A percentile compares a stretch with the other conserved stretches of the same genome.
These are phyloP conservation scores for Turritis glabra DNA, from an alignment of 345 rosid genomes.

Conservation along the genomic window DNA sequence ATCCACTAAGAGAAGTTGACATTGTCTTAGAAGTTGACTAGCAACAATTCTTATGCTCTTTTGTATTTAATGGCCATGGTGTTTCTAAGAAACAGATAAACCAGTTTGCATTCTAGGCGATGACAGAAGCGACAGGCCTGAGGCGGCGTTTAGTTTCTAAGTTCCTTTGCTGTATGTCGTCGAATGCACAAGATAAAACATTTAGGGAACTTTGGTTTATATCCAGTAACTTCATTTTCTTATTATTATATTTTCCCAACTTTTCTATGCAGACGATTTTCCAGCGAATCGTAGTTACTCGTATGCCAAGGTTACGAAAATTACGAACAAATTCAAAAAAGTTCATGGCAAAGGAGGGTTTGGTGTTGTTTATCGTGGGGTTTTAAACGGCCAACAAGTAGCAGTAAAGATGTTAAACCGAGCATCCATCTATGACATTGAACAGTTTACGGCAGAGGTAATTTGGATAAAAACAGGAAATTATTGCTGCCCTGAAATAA, in stretches of 20 bases:
- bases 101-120: conserved; percentile 3
- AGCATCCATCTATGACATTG: conserved; percentile 15
- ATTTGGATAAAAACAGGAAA: no score
- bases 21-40: not conserved
- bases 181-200: not conserved
- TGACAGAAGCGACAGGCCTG: conserved; percentile 15
- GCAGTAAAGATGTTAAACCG: conserved; percentile 31
- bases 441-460: conserved; percentile 25
- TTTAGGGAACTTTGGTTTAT: not conserved
- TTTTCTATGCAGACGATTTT: not conserved
- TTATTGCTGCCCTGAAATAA: not conserved
- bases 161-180: conserved; percentile 20
- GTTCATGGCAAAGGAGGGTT: conserved; percentile 21
- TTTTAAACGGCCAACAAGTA: not conserved
- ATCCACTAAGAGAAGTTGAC: not conserved
- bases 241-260: not conserved
- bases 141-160: conserved; percentile 15
- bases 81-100: not conserved
- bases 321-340: conserved; percentile 1
- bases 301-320: not conserved
- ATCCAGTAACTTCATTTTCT: not conserved
- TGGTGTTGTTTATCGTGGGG: conserved; percentile 29
- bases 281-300: not conserved
- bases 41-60: not conserved
- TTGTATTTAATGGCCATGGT: not conserved